These are phyloP conservation scores for Coniochaeta sp. DNA, from an alignment of 2,329 filamentous ascomycete species.

Conservation along the genomic window DNA sequence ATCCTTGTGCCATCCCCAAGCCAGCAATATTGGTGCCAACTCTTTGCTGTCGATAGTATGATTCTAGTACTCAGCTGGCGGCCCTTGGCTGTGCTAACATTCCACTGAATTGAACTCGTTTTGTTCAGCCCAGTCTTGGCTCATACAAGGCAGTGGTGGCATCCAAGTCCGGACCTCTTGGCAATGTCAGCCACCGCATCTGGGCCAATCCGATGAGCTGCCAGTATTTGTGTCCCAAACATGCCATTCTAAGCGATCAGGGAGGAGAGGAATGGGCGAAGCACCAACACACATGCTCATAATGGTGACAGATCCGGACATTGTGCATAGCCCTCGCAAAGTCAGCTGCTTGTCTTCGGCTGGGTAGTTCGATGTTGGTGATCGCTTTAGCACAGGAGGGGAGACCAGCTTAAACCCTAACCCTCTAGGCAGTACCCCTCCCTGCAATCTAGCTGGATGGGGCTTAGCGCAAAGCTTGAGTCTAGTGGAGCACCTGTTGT, in stretches of 20 bases:
- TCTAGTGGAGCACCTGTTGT: too few species aligned
- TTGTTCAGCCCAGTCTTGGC: neutral
- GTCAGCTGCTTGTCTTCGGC: too few species aligned
- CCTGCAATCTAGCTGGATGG: too few species aligned
- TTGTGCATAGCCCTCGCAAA: too few species aligned
- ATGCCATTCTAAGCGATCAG: neutral
- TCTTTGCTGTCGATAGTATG: neutral
- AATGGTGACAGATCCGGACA: too few species aligned
- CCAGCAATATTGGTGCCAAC: neutral
- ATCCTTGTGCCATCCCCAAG: neutral
- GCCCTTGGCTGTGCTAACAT: neutral
- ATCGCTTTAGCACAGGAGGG: too few species aligned
- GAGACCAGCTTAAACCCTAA: too few species aligned
- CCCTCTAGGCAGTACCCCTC: too few species aligned
- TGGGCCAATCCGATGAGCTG: neutral
- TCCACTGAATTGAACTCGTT: neutral
- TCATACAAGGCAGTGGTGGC: neutral
- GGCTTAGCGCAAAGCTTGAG: too few species aligned
- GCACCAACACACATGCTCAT: neutral
- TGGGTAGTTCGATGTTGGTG: too few species aligned
- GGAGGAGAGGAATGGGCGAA: neutral
- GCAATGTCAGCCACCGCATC: neutral
- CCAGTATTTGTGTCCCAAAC: neutral
- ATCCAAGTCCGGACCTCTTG: neutral
- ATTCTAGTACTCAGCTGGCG: neutral